Conservation (phyloP, 768 basidiomycete species). For the Steccherinum ochraceum region DNA sequence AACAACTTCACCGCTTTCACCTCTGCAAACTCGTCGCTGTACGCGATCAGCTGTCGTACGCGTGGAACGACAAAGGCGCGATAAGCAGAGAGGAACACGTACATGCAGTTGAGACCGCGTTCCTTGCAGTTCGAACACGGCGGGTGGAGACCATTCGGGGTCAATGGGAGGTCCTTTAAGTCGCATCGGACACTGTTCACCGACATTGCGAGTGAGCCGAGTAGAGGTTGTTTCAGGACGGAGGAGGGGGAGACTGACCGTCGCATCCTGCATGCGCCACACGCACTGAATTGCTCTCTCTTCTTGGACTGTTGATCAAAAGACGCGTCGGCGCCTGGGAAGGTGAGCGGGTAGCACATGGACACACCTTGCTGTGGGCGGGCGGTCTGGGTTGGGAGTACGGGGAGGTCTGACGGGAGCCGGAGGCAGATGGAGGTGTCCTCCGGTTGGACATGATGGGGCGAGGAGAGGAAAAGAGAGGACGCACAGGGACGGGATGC, state of each 20-base stretch:
- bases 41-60: background rate
- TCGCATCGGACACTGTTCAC: conserved; percentile 79
- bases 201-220: background rate
- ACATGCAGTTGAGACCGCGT: conserved; percentile 91
- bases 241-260: conserved; percentile 38
- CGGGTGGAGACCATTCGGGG: conserved; percentile 33
- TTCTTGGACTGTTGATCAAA: conserved; percentile 8
- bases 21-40: conserved; percentile 86
- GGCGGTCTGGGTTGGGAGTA: background rate
- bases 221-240: too few species aligned
- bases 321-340: background rate
- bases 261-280: conserved; percentile 88
- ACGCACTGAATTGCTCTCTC: conserved; percentile 39
- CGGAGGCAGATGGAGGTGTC: conserved; percentile 10
- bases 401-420: conserved; percentile 10
- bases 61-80: background rate
- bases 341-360: background rate
- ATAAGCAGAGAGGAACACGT: conserved; percentile 32
- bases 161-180: conserved; percentile 72
- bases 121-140: conserved; percentile 88
- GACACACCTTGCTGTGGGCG: background rate
- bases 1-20: conserved; percentile 87
- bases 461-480: conserved; percentile 17
- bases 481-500: conserved; percentile 20
- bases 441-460: conserved; percentile 49